Conservation (phyloP, 1,139 yeast genomes). For the Lodderomyces oxycetoniae region DNA sequence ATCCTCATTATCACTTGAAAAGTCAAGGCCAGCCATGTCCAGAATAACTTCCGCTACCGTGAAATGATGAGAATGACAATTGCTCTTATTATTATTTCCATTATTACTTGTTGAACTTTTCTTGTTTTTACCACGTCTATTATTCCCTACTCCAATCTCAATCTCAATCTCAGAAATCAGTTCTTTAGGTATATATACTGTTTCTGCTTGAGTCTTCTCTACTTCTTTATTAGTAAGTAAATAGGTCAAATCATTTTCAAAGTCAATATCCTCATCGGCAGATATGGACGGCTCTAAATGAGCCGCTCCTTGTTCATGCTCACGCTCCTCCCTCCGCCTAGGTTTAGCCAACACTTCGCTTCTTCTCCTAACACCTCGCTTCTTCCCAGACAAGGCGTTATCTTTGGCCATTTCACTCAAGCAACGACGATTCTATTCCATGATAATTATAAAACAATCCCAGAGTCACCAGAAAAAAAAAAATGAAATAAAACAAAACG, state of each 20-base stretch:
- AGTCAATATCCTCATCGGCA: constrained; percentile 10
- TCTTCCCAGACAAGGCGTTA: too few species aligned
- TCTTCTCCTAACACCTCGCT: too few species aligned
- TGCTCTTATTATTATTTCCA: neutral
- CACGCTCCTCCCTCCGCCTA: too few species aligned
- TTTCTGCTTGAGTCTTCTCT: constrained; percentile 1
- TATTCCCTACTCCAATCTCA: constrained; percentile 1
- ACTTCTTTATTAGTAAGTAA: constrained; percentile 12
- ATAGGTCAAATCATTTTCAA: constrained; percentile 17
- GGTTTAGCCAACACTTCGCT: too few species aligned
- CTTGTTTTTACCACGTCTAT: constrained; percentile 1
- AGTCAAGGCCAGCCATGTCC: constrained; percentile 23
- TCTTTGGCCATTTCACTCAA: too few species aligned
- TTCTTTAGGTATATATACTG: neutral
- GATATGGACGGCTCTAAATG: too few species aligned
- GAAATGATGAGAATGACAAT: constrained; percentile 7
- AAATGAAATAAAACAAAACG: too few species aligned
- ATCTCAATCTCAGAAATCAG: neutral
- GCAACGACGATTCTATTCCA: too few species aligned
- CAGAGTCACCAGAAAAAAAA: too few species aligned
- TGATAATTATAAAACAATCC: too few species aligned
- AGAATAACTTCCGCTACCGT: constrained; percentile 21
- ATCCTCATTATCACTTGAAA: constrained; percentile 23
- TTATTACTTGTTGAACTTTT: constrained; percentile 1
- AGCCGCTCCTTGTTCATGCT: too few species aligned